These are phyloP conservation scores for Ophiocordyceps robertsii DNA, from an alignment of 2,329 filamentous ascomycete species.

Conservation along the genomic window DNA sequence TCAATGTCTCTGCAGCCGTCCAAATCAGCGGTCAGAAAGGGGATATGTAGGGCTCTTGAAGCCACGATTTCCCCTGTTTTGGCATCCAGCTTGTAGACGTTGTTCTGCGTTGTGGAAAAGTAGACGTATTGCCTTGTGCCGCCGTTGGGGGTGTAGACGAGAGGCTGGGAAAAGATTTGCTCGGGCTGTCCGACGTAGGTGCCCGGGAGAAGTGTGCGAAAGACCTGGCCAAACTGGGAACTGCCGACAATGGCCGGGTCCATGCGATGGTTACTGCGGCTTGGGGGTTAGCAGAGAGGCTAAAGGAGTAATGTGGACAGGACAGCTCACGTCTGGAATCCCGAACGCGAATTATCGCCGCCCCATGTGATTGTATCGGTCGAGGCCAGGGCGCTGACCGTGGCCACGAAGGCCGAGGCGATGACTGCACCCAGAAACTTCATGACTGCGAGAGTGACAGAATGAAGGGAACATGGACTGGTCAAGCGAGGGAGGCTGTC, in stretches of 20 bases:
- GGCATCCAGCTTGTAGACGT: conserved; percentile 41
- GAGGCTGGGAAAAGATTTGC: conserved; percentile 37
- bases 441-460: conserved; percentile 4
- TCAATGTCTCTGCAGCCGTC: conserved; percentile 34
- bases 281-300: neutral
- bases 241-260: conserved; percentile 44
- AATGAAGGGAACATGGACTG: too few relatives aligned
- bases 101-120: conserved; percentile 43
- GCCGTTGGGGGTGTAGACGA: conserved; percentile 33
- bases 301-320: neutral
- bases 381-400: conserved; percentile 21
- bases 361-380: conserved; percentile 48
- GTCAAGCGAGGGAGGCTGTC: too few relatives aligned
- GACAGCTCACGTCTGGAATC: conserved; percentile 36
- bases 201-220: conserved; percentile 36
- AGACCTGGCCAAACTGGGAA: conserved; percentile 40
- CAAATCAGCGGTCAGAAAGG: conserved; percentile 34
- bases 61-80: conserved; percentile 38
- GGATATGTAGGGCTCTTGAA: conserved; percentile 31
- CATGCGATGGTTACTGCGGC: conserved; percentile 44
- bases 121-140: conserved; percentile 38
- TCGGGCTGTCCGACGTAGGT: conserved; percentile 34
- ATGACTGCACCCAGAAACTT: conserved; percentile 14
- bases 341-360: conserved; percentile 38
- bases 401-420: conserved; percentile 17